These are phyloP conservation scores for Hypoxylon crocopeplum DNA, from an alignment of 495 filamentous ascomycete genomes.

Conservation along the genomic window DNA sequence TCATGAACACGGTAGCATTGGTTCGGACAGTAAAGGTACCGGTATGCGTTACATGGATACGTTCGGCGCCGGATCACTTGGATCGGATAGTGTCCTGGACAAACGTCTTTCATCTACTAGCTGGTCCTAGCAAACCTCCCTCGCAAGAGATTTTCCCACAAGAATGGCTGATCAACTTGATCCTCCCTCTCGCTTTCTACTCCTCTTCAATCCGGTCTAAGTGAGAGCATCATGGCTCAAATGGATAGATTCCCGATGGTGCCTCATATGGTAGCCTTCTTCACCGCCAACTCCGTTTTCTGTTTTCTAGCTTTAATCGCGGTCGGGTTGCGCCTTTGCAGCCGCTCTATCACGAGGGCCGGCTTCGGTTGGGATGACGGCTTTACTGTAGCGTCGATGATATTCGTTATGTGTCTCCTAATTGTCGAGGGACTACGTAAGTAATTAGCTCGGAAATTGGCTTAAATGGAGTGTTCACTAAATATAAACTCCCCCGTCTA, in stretches of 20 bases:
- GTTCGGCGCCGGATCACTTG: no score
- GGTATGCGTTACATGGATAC: no score
- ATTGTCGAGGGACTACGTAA: slow-evolving; percentile 1
- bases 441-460: neutral
- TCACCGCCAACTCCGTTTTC: neutral
- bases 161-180: no score
- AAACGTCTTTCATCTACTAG: no score
- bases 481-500: neutral
- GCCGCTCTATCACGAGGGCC: neutral
- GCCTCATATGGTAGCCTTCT: slow-evolving; percentile 3
- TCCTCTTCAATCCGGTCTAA: no score
- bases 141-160: no score
- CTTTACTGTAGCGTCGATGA: neutral
- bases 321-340: slow-evolving; percentile 3
- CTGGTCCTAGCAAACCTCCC: no score
- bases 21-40: no score
- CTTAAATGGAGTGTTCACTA: neutral
- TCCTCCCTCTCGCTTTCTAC: no score
- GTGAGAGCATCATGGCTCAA: neutral
- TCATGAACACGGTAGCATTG: no score
- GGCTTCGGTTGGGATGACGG: slow-evolving; percentile 13
- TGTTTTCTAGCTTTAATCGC: slow-evolving; percentile 1
- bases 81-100: no score
- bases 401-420: neutral
- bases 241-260: slow-evolving; percentile 1